These are phyloP conservation scores for Miamiensis avidus DNA, from an alignment of 169 alveolate genomes.

Conservation along the genomic window DNA sequence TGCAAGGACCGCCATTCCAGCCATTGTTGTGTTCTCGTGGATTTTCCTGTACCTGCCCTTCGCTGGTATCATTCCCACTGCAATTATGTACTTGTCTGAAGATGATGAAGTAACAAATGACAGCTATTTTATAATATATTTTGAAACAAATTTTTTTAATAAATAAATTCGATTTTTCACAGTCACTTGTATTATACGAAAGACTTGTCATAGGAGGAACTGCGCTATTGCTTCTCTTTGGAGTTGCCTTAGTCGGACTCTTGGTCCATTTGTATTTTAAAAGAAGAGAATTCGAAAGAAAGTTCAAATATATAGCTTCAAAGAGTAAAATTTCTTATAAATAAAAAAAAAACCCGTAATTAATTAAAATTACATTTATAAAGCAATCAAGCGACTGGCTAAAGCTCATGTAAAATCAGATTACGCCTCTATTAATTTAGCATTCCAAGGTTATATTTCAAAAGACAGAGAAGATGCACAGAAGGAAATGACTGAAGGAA, in stretches of 20 bases:
- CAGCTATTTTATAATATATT: too few species aligned
- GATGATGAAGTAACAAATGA: neutral
- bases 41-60: constrained; percentile 22
- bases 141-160: too few species aligned
- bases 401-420: constrained; percentile 16
- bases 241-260: constrained; percentile 2
- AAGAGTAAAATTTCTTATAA: neutral
- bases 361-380: too few species aligned
- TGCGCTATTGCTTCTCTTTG: constrained; percentile 6
- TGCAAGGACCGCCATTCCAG: constrained; percentile 6
- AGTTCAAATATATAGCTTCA: constrained; percentile 11
- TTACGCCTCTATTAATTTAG: constrained; percentile 2
- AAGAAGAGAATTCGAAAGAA: constrained; percentile 21
- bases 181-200: neutral
- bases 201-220: neutral
- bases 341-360: neutral
- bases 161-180: neutral
- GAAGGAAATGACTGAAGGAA: neutral
- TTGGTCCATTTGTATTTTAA: constrained; percentile 20
- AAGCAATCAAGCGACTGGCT: neutral
- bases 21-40: constrained; percentile 12
- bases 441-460: neutral
- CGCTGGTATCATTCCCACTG: constrained; percentile 20
- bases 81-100: constrained; percentile 5
- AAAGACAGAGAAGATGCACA: constrained; percentile 2